Evolutionary conservation across 768 basidiomycete species (phyloP), one percentile per base, ranked within the genome.

Genomic region (Pleurotus tuber-regium): DNA sequence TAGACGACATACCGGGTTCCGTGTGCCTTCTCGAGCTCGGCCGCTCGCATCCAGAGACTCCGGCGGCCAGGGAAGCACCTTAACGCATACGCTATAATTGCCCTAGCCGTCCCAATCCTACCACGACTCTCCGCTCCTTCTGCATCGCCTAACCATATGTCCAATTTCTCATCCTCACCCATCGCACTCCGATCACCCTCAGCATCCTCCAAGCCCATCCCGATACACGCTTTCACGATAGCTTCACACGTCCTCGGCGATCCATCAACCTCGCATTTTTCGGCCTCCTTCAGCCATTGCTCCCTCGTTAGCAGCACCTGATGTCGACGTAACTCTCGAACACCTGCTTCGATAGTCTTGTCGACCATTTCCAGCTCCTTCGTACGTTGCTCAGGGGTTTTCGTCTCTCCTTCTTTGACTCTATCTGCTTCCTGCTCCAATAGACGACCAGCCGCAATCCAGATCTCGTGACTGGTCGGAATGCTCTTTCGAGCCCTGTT

Each of bases 401-500:
- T 82, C 1, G 74, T 74, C 11, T 70, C 61, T 6, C 60, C 64
- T 21, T 61, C 60, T 8, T 47, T 24, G n/a, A 56, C 40, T 2
- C 67, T 65, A 21, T 67, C 66, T 2, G 82, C 83, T 57, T 89
- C 86, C 63, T 98, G 96, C 68, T 99, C 97, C 25, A 96, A 76
- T 10, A 98, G 70, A 29, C 94, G 80, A 10, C 88, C 94, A 2
- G 96, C 96, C 2, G 97, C 97, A 54, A 99, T 97, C 95, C 96
- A 99, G 54, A 99, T 98, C 61, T 98, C 97, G 68, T 98, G 95
- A 10, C 87, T 89, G 0, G 97, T 99, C 1, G 95, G 96, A 29
- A 98, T 85, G 6, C 90, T 85, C 61, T 91, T 91, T 43, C 95
- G 86, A 2, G 97, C 97, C 66, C 89, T 94, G 76, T 99, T 98